Percentiles rank a stretch among this genome's conserved stretches.
These are phyloP conservation scores for Jaapia argillacea DNA, from an alignment of 768 basidiomycete genomes.

Conservation along the genomic window DNA sequence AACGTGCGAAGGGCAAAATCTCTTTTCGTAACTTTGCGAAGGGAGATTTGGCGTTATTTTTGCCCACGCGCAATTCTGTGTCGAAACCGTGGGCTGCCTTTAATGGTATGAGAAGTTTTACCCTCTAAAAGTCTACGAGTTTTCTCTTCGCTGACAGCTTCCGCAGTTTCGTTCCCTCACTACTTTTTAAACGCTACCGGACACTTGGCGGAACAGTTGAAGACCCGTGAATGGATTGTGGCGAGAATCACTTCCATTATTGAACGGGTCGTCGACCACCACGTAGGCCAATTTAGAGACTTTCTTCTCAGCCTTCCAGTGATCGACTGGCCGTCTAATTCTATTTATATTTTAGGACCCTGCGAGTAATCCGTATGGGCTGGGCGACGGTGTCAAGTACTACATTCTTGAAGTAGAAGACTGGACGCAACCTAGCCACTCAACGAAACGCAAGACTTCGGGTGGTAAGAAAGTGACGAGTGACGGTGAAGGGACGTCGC, in stretches of 20 bases:
- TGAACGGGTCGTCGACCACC: constrained; percentile 74
- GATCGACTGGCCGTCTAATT: too few relatives aligned
- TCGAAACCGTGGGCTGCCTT: constrained; percentile 98
- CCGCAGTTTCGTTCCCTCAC: constrained; percentile 87
- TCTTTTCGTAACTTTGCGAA: constrained; percentile 93
- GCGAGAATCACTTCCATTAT: constrained; percentile 84
- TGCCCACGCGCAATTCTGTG: constrained; percentile 90
- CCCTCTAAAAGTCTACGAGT: not conserved
- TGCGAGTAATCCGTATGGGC: constrained; percentile 78
- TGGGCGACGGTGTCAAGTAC: constrained; percentile 84
- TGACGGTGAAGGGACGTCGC: constrained; percentile 14
- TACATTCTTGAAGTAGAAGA: constrained; percentile 92
- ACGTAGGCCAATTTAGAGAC: constrained; percentile 29
- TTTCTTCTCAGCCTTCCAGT: constrained; percentile 1
- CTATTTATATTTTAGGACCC: constrained; percentile 44
- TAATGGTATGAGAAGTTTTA: constrained; percentile 56
- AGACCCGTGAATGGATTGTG: constrained; percentile 90
- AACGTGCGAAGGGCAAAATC: constrained; percentile 93
- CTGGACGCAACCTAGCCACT: constrained; percentile 69
- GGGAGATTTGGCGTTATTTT: constrained; percentile 90
- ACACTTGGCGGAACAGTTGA: constrained; percentile 80
- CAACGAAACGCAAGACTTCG: constrained; percentile 47
- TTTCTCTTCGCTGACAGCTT: constrained; percentile 18
- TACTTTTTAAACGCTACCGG: constrained; percentile 90
- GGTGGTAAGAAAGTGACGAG: constrained; percentile 42